Base-by-base conservation (phyloP, 2,329 filamentous ascomycete species). In the Fusarium protoensiforme region DNA sequence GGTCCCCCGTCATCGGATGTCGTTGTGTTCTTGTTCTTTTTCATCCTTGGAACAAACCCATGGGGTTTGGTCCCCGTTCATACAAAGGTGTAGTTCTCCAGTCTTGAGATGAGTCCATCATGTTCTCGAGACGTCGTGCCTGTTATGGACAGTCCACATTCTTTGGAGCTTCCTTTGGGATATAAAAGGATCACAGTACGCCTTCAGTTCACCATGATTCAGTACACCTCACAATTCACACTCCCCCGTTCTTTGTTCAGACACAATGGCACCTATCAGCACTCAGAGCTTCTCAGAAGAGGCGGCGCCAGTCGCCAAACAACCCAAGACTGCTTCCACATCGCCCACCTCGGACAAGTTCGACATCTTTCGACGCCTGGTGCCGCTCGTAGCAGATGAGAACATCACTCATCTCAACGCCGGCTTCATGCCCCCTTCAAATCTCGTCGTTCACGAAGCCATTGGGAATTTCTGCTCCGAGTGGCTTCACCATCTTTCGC, bases 401-500 rank as follows among this genome's bases (percentile, higher is more conserved):
- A 35, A 20, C 20, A 46, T 61, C 27, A 69, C 75, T 7, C 79
- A 79, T 39, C 75, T 81, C n/a, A 81, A 81, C 43, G 74, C 80
- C 6, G 75, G 78, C 7, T 79, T 78, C 13, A 75, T 75, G 58
- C 79, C 79, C 0, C 80, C 79, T 2, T 80, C 78, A 4, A 81
- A 81, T 46, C 65, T 80, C 2, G 68, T 81, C 43, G 71, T 81
- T 18, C 77, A 80, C 58, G 77, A 80, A 35, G 79, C 79, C 13
- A 71, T 81, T 20, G 71, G 62, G 1, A 69, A 69, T 13, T 81
- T 78, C 69, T 71, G 73, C 5, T 63, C 76, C 0, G 74, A 80
- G 6, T 75, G 75, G 2, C 68, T 81, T 0, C 68, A 79, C 61
- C 43, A 72, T 2, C 38, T 71, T 0, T 64, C 63, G 13, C 78